Conservation (phyloP, 768 basidiomycete species). For the Russula dissimulans region DNA sequence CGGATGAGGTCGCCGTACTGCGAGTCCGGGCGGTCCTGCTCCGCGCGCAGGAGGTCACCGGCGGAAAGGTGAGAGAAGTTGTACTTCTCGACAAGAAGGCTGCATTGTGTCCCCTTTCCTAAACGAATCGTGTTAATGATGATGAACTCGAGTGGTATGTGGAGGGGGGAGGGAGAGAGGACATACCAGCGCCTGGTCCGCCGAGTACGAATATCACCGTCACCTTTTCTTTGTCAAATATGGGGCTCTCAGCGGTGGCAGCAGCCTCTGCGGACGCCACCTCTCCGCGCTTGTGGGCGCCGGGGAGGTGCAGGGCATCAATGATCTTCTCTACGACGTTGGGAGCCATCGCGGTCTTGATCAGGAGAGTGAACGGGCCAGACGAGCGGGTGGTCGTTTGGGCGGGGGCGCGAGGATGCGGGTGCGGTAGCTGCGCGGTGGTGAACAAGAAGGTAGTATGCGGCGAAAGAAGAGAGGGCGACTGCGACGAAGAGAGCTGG, state of each 20-base stretch:
- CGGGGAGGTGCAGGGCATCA: constrained; percentile 27
- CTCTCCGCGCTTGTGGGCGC: background rate
- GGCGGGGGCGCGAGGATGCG: constrained; percentile 50
- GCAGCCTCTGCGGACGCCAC: background rate
- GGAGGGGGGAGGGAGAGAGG: background rate
- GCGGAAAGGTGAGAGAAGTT: constrained; percentile 92
- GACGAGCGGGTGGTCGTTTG: constrained; percentile 56
- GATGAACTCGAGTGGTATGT: background rate
- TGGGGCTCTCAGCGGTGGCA: background rate
- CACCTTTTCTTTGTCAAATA: constrained; percentile 64
- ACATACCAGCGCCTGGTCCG: constrained; percentile 85
- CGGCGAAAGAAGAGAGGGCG: constrained; percentile 43
- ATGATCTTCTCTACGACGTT: constrained; percentile 36
- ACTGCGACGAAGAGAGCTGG: constrained; percentile 54
- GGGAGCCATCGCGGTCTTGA: constrained; percentile 27
- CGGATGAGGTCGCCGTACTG: constrained; percentile 77
- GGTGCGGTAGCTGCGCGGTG: constrained; percentile 48
- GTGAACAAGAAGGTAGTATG: constrained; percentile 49
- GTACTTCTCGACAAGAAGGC: constrained; percentile 71
- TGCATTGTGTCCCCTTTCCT: constrained; percentile 98
- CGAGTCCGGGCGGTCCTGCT: constrained; percentile 82
- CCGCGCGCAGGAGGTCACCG: constrained; percentile 94
- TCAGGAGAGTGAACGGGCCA: constrained; percentile 43
- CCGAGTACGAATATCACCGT: constrained; percentile 93
- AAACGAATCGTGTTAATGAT: background rate